These are phyloP conservation scores for Microstegium vimineum DNA, from an alignment of 176 grass and related monocot species.

Conservation along the genomic window DNA sequence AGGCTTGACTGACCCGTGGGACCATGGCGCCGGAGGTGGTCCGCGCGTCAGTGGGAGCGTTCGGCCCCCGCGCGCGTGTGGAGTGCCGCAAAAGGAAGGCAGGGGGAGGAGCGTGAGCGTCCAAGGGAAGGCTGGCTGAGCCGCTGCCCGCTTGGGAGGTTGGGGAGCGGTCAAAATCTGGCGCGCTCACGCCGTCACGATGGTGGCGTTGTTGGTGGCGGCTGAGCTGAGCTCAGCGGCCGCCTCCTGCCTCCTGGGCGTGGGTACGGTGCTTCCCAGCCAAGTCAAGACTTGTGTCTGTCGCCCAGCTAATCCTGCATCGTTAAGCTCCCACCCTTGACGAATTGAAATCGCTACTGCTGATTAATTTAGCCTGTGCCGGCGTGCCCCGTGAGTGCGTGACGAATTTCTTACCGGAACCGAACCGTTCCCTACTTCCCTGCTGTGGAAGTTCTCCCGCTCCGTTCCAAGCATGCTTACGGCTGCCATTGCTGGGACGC, in stretches of 20 bases:
- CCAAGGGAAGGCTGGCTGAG: constrained; percentile 43
- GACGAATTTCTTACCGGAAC: background rate
- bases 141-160: background rate
- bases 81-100: constrained; percentile 31
- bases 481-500: background rate
- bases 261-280: background rate
- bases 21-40: rapidly evolving
- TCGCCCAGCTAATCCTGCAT: background rate
- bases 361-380: background rate
- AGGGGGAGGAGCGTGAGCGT: constrained; percentile 19
- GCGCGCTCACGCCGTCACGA: background rate
- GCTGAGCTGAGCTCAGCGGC: background rate
- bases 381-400: too few relatives aligned
- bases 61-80: background rate
- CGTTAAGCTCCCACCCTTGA: background rate
- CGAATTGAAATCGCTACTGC: background rate
- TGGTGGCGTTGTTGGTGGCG: constrained; percentile 2
- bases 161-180: constrained; percentile 43
- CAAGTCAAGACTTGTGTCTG: background rate
- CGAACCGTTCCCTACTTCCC: background rate
- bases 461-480: background rate
- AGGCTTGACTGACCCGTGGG: background rate
- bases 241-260: too few relatives aligned
- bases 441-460: background rate
- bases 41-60: rapidly evolving